Evolutionary conservation across 345 rosid genomes (phyloP), one percentile per base, ranked within the genome.

Genomic region (Jatropha curcas): DNA sequence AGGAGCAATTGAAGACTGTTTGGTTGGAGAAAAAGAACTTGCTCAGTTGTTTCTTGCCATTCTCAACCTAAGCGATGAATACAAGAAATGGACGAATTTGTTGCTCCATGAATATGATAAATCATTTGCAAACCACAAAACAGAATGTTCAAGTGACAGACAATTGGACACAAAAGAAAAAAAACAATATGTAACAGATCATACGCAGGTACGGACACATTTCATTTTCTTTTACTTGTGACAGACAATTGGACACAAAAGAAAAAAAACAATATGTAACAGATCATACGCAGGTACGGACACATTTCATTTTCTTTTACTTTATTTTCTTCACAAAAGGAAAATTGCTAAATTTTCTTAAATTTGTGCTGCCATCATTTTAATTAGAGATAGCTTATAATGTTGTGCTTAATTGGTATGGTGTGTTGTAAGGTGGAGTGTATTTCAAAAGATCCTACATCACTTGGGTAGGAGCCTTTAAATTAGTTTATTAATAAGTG

Each of bases 271-370:
- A 82, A 68, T 77, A 86, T 73, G 62, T 84, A 64, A 85, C 88
- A 46, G 93, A 93, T 82, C 97, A 93, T 79, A 88, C 97, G 4
- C 97, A 91, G 92, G 98, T 89, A 68, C 48, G 16, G 55, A 53
- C 60, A 24, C 55, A 46, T 2, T 17, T 4, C 13, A 6, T 9
- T 27, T 39, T 17, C 2, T 16, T 22, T 28, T 22, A 20, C 20
- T 5, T 27, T 11, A 27, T 31, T 28, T 12, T 2, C 10, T 35
- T 13, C n/a, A 51, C 7, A 25, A 55, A 22, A 55, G 1, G 27
- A 3, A 14, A 55, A 55, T 1, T 25, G n/a, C n/a, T n/a, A n/a
- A n/a, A n/a, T 43, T 5, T 24, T n/a, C 17, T 65, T 33, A 33
- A 33, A 27, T 34, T 19, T 19, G 60, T 22, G 60, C 60, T n/a